Evolutionary conservation across 2,329 filamentous ascomycete species (phyloP), one percentile per base, ranked within the genome.

Genomic region (Ophiostoma ulmi): DNA sequence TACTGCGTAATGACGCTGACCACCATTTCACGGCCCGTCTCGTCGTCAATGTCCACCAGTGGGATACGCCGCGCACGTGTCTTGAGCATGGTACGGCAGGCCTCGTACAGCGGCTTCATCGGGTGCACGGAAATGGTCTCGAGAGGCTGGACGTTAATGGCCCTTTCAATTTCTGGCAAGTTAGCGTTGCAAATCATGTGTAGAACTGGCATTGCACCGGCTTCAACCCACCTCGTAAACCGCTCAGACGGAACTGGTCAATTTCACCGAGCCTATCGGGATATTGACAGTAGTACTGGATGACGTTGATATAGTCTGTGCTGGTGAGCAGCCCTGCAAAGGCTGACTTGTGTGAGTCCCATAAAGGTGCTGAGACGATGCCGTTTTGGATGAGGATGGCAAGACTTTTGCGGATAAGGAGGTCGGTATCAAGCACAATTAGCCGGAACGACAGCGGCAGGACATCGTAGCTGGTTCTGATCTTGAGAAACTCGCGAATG

Each of bases 261-360:
- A 99, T 91, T 78, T 94, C 90, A 74, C 90, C 88, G 73, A 98
- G 87, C 72, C 94, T 91, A 75, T 97, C 92, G 2, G 94, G 95
- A 76, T 95, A 96, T 80, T 98, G 94, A 85, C 93, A 97, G 83
- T 99, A 98, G 81, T 99, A 99, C 79, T 98, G 94, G 58, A 99
- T 97, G 71, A 99, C 91, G 78, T 99, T 99, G 82, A 99, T 96
- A 80, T 95, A 99, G 81, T 99, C 95, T 73, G 93, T 97, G 73
- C 93, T 95, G 38, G 95, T 99, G 74, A 99, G 85, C 67, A 99
- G 87, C 55, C 95, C 95, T 58, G 94, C 95, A 80, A 98, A 99
- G 48, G 91, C 93, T 36, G 94, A 97, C 4, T 90, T 92, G 74
- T 91, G 90, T 36, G 94, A 97, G 80, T 99, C 94, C 95, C 95